These are phyloP conservation scores for Ogataea chonburiensis DNA, from an alignment of 805 yeast species.

Conservation along the genomic window DNA sequence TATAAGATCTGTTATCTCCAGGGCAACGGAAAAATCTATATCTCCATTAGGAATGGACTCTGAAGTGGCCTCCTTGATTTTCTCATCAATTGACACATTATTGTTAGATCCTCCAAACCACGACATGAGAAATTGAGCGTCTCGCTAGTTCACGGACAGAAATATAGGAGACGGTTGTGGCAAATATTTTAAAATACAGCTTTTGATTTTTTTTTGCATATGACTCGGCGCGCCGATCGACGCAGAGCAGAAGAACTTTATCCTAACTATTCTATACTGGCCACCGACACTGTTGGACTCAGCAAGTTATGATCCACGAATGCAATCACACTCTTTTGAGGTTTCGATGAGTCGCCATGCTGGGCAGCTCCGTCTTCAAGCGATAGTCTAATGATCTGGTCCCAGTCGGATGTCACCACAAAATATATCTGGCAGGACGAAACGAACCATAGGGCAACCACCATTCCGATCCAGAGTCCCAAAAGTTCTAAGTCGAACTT, in stretches of 20 bases:
- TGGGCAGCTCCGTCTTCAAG: slow-evolving; percentile 29
- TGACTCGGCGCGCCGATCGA: slow-evolving; percentile 15
- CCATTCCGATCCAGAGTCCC: slow-evolving; percentile 39
- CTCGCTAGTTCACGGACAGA: too few relatives aligned
- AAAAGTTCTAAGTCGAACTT: slow-evolving; percentile 39
- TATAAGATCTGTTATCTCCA: slow-evolving; percentile 85
- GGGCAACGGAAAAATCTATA: slow-evolving; percentile 63
- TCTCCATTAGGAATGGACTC: slow-evolving; percentile 93
- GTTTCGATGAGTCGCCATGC: slow-evolving; percentile 9
- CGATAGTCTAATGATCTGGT: slow-evolving; percentile 34
- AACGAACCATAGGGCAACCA: slow-evolving; percentile 38
- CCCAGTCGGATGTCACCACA: slow-evolving; percentile 50
- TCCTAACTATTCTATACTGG: slow-evolving; percentile 7
- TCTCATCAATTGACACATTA: slow-evolving; percentile 50
- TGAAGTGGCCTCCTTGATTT: slow-evolving; percentile 76
- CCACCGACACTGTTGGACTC: slow-evolving; percentile 26
- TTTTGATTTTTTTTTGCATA: neutral
- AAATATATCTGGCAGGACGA: slow-evolving; percentile 50
- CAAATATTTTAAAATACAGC: slow-evolving; percentile 4
- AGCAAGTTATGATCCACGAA: slow-evolving; percentile 29
- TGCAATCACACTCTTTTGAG: slow-evolving; percentile 19
- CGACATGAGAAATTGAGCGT: slow-evolving; percentile 43
- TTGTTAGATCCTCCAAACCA: slow-evolving; percentile 45
- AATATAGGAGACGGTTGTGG: too few relatives aligned
- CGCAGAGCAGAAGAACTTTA: too few relatives aligned